These are phyloP conservation scores for Plasmodium falciparum DNA, from an alignment of 169 alveolate species.

Conservation along the genomic window DNA sequence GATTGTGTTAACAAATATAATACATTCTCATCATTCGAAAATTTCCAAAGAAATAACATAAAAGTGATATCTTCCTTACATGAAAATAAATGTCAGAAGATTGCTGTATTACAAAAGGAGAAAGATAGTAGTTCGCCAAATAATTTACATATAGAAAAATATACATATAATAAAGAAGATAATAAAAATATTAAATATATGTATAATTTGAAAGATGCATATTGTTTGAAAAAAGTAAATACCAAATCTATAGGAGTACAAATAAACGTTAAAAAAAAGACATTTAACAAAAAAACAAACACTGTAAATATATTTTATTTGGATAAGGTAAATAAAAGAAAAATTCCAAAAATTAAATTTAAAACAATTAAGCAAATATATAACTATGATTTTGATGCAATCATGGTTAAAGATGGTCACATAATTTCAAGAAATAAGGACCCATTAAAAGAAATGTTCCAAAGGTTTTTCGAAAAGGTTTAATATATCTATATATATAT, in stretches of 20 bases:
- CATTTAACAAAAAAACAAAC: conserved; percentile 20
- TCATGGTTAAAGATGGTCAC: conserved; percentile 54
- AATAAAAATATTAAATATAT: neutral
- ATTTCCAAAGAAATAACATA: too few relatives aligned
- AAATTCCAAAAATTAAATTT: conserved; percentile 32
- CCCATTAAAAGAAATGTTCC: conserved; percentile 25
- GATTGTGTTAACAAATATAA: too few relatives aligned
- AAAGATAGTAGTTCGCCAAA: too few relatives aligned
- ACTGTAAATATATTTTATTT: conserved; percentile 1
- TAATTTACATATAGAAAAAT: too few relatives aligned
- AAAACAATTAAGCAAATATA: conserved; percentile 10
- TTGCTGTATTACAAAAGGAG: too few relatives aligned
- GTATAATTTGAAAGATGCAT: conserved; percentile 3
- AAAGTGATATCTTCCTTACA: too few relatives aligned
- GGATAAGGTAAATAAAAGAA: conserved; percentile 11
- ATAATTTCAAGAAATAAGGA: conserved; percentile 35
- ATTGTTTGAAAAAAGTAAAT: neutral
- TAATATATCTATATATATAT: too few relatives aligned
- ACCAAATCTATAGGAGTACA: conserved; percentile 28
- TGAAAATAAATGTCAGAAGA: too few relatives aligned
- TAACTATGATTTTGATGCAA: conserved; percentile 61
- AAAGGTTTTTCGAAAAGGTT: neutral
- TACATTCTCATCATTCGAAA: too few relatives aligned
- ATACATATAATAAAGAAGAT: too few relatives aligned
- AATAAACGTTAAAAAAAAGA: conserved; percentile 29